Conservation (phyloP, 2,329 filamentous ascomycete genomes). For the Alternaria gaisen region DNA sequence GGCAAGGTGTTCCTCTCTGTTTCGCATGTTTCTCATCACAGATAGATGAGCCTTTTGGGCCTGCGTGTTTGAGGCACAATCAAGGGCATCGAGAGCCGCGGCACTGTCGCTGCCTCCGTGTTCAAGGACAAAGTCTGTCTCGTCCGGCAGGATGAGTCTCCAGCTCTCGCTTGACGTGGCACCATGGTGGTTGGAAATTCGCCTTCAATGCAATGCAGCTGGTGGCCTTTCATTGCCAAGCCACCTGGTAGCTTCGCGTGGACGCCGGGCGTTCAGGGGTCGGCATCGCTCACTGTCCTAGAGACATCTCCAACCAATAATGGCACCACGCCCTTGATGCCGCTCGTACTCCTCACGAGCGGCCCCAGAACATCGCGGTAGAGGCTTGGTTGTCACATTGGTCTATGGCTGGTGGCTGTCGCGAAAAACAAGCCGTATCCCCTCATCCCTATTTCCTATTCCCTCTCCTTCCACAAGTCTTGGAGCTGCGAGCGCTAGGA, state of each 20-base stretch:
- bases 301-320: constrained; percentile 12
- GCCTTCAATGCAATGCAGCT: constrained; percentile 21
- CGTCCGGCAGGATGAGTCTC: neutral
- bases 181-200: constrained; percentile 23
- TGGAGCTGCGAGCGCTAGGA: constrained; percentile 23
- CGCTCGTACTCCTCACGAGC: constrained; percentile 14
- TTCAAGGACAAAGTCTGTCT: neutral
- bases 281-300: constrained; percentile 12
- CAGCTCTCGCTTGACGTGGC: constrained; percentile 21
- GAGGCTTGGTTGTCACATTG: constrained; percentile 23
- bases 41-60: neutral
- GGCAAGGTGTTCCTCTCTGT: constrained; percentile 20
- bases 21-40: constrained; percentile 27
- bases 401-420: constrained; percentile 12
- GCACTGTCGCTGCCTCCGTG: neutral
- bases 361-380: constrained; percentile 18
- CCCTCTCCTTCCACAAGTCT: neutral
- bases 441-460: constrained; percentile 19
- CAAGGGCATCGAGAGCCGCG: neutral
- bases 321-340: constrained; percentile 10
- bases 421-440: constrained; percentile 3
- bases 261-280: constrained; percentile 15
- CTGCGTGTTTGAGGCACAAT: constrained; percentile 1
- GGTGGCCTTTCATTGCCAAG: constrained; percentile 24
- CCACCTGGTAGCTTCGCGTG: constrained; percentile 14